A percentile compares a stretch with the other conserved stretches of the same genome.
Evolutionary conservation across 345 rosid genomes (phyloP).

Genomic region (Eucalyptus pumila): DNA sequence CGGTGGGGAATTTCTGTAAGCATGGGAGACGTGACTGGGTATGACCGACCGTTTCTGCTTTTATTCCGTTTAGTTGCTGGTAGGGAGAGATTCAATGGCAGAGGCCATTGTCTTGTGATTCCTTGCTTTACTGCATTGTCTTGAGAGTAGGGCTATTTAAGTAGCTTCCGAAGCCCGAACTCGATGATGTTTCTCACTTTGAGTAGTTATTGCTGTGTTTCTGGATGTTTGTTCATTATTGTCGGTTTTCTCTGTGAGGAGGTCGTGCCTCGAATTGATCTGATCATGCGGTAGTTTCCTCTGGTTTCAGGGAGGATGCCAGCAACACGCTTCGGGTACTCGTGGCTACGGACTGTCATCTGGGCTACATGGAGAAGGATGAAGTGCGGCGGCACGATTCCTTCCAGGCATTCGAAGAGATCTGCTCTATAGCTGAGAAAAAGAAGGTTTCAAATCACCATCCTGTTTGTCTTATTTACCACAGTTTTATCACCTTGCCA

Average conservation of each 20-base stretch:
- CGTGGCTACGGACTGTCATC: slow-evolving; percentile 91
- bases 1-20: neutral
- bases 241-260: neutral
- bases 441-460: slow-evolving; percentile 34
- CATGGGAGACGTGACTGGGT: neutral
- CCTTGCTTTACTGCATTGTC: neutral
- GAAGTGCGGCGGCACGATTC: slow-evolving; percentile 93
- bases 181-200: neutral
- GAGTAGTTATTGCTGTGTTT: neutral
- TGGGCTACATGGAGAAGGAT: slow-evolving; percentile 98
- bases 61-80: neutral
- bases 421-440: slow-evolving; percentile 86
- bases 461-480: neutral
- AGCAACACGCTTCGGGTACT: slow-evolving; percentile 60
- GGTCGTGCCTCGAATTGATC: neutral
- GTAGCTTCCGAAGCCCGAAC: neutral
- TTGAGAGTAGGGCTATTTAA: neutral
- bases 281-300: neutral
- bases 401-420: slow-evolving; percentile 89
- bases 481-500: neutral
- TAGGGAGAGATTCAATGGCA: neutral
- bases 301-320: slow-evolving; percentile 42
- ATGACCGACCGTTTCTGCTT: neutral
- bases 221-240: neutral
- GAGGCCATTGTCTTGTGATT: neutral